A percentile compares a stretch with the other conserved stretches of the same genome.
phyloP scores from a whole-genome alignment of 2,329 filamentous ascomycete genomes.

The Gyromitra esculenta region DNA sequence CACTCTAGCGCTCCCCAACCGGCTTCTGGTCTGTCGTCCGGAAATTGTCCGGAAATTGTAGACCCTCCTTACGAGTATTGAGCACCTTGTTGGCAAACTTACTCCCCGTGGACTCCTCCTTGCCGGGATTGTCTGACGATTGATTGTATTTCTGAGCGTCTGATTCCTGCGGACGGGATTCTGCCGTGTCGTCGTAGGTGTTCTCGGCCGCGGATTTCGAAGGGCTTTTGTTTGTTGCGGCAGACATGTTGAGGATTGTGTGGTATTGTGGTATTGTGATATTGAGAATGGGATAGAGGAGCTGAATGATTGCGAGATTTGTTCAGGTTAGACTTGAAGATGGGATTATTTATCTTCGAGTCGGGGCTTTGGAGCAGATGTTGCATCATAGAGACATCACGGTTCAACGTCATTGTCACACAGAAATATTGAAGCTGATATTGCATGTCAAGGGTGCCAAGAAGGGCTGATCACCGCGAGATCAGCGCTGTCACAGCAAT shows the following conservation, averaged over 20 bases:
- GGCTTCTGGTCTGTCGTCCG: not conserved
- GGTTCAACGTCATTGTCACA: not conserved
- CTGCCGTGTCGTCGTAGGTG: not conserved
- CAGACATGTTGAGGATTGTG: not conserved
- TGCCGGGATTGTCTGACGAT: not conserved
- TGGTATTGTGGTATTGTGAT: not conserved
- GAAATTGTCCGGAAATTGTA: not conserved
- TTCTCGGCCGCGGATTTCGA: not conserved
- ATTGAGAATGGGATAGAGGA: not conserved
- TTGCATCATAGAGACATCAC: not conserved
- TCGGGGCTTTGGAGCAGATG: not conserved
- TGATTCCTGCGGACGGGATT: not conserved
- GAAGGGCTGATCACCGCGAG: not conserved
- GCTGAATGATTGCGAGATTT: not conserved
- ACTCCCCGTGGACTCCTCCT: not conserved
- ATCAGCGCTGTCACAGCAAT: not conserved
- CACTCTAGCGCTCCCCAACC: not conserved
- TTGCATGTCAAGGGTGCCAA: not conserved
- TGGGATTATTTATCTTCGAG: not conserved
- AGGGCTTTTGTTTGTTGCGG: not conserved
- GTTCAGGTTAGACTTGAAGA: not conserved
- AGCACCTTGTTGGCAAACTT: not conserved
- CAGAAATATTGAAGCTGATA: not conserved
- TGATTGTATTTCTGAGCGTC: not conserved
- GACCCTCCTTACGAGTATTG: not conserved